Percentiles rank a stretch among this genome's conserved stretches.
Conservation (phyloP, 148 eudicot species). For the Fallopia convolvulus region DNA sequence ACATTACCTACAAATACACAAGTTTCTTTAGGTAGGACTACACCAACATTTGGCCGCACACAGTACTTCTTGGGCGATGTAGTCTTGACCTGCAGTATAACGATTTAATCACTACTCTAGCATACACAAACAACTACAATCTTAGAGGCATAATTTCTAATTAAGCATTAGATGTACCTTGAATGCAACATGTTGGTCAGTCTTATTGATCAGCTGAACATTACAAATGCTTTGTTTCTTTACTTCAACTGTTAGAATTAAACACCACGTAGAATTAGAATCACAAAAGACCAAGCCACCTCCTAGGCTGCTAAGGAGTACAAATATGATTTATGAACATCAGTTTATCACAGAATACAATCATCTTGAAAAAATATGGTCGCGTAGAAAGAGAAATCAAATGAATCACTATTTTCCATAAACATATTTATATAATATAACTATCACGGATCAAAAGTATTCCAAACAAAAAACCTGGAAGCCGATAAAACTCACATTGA, state of each 20-base stretch:
- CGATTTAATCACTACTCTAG: neutral
- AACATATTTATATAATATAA: no score
- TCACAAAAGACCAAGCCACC: neutral
- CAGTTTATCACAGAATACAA: neutral
- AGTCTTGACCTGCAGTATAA: constrained; percentile 64
- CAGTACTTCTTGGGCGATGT: constrained; percentile 93
- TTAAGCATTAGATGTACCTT: constrained; percentile 38
- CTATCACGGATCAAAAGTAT: neutral
- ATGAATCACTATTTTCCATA: constrained; percentile 1
- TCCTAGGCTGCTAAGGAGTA: neutral
- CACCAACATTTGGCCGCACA: constrained; percentile 80
- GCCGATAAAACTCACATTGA: constrained; percentile 1
- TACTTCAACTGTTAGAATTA: constrained; percentile 46
- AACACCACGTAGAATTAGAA: neutral
- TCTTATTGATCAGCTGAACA: constrained; percentile 54
- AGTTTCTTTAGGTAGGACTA: constrained; percentile 50
- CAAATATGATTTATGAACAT: neutral
- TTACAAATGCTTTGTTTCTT: constrained; percentile 66
- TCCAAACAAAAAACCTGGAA: neutral
- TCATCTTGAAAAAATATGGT: neutral
- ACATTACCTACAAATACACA: constrained; percentile 66
- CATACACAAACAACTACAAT: neutral
- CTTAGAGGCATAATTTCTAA: neutral
- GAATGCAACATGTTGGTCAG: constrained; percentile 70
- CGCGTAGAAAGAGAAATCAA: neutral